phyloP scores from a whole-genome alignment of 306 rosid species.

The Acmispon strigosus region DNA sequence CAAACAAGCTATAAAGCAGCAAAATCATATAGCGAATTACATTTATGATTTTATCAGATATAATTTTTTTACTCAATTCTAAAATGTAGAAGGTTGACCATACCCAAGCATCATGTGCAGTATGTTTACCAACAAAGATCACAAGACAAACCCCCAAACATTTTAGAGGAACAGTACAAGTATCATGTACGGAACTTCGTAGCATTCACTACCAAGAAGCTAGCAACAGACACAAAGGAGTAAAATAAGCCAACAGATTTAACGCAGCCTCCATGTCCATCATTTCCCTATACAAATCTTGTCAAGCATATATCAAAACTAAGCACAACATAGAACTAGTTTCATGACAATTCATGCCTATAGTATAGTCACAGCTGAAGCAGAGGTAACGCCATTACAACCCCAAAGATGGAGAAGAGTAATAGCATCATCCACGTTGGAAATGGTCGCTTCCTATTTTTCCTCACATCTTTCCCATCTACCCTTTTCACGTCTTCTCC shows the following conservation, averaged over 20 bases:
- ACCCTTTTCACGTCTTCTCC: conserved; percentile 42
- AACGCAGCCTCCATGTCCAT: conserved; percentile 36
- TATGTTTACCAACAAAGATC: neutral
- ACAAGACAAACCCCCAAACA: conserved; percentile 18
- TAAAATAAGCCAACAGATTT: conserved; percentile 28
- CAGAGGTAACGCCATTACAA: conserved; percentile 91
- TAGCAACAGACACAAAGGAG: conserved; percentile 39
- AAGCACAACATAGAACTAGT: conserved; percentile 36
- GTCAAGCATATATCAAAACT: conserved; percentile 39
- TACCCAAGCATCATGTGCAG: neutral
- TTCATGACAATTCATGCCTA: conserved; percentile 11
- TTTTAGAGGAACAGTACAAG: conserved; percentile 23
- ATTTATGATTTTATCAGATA: neutral
- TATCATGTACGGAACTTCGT: conserved; percentile 26
- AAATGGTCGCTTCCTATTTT: conserved; percentile 48
- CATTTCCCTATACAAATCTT: conserved; percentile 46
- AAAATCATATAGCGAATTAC: neutral
- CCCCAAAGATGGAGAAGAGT: conserved; percentile 79
- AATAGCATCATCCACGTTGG: conserved; percentile 92
- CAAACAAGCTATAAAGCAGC: neutral
- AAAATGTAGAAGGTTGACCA: conserved; percentile 10
- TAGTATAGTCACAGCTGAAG: conserved; percentile 63
- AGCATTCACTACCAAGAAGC: conserved; percentile 29
- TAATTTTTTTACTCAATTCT: neutral
- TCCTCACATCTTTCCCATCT: conserved; percentile 37